Evolutionary conservation across 1,139 yeast species (phyloP).

Genomic region (Trichomonascaceae sp.): DNA sequence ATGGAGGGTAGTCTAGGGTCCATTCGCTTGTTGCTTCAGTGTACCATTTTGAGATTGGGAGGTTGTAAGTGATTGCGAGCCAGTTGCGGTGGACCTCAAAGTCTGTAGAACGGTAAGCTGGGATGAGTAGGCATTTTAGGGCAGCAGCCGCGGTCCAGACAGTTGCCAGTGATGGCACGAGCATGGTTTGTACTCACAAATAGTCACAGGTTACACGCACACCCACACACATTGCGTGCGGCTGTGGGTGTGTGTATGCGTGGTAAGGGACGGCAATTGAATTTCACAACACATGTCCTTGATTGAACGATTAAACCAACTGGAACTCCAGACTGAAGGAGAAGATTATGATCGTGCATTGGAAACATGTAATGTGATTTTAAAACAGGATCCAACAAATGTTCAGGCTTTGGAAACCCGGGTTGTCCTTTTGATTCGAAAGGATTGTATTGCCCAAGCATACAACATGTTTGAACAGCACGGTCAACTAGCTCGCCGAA

Average conservation of each 20-base stretch:
- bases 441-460: slow-evolving; percentile 56
- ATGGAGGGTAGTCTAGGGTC: slow-evolving; percentile 97
- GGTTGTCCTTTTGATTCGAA: slow-evolving; percentile 56
- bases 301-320: too few relatives aligned
- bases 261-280: too few relatives aligned
- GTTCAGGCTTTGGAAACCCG: slow-evolving; percentile 44
- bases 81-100: slow-evolving; percentile 96
- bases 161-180: slow-evolving; percentile 39
- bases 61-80: slow-evolving; percentile 77
- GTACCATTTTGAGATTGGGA: slow-evolving; percentile 78
- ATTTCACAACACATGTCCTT: too few relatives aligned
- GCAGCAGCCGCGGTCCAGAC: slow-evolving; percentile 50
- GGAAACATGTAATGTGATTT: slow-evolving; percentile 31
- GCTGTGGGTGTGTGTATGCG: too few relatives aligned
- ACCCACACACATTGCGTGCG: background rate
- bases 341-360: slow-evolving; percentile 38
- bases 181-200: slow-evolving; percentile 15
- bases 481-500: slow-evolving; percentile 5
- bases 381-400: slow-evolving; percentile 35
- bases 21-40: slow-evolving; percentile 73
- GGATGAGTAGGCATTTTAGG: slow-evolving; percentile 37
- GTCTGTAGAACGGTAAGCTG: slow-evolving; percentile 65
- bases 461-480: slow-evolving; percentile 24
- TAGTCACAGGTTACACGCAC: background rate
- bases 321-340: slow-evolving; percentile 33